Evolutionary conservation across 2,329 filamentous ascomycete genomes (phyloP).

Genomic region (Aspergillus bombycis): DNA sequence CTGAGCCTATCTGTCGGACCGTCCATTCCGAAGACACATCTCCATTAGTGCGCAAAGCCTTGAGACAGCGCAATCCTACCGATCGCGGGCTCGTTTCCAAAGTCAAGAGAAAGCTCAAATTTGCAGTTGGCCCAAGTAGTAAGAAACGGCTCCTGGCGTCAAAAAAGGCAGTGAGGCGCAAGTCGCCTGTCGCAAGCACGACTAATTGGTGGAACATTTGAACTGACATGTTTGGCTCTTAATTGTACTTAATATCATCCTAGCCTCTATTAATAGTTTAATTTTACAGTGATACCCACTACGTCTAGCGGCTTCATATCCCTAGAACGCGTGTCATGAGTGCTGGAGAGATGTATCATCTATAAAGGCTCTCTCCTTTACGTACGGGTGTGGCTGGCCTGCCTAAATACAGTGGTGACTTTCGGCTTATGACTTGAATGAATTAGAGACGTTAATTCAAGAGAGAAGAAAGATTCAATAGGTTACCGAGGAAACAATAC

Average conservation of each 20-base stretch:
- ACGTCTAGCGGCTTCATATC: not conserved
- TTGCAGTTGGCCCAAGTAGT: not conserved
- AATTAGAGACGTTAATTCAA: not conserved
- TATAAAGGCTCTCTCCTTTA: not conserved
- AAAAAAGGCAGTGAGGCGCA: not conserved
- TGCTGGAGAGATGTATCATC: not conserved
- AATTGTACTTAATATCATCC: not conserved
- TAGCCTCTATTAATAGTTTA: not conserved
- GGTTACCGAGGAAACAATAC: not conserved
- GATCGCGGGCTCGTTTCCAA: not conserved
- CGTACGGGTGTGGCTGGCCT: not conserved
- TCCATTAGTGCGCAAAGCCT: not conserved
- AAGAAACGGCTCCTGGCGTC: not conserved
- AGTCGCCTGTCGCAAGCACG: not conserved
- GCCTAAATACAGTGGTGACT: not conserved
- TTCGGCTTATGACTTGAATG: not conserved
- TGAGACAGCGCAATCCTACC: not conserved
- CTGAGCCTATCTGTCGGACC: not conserved
- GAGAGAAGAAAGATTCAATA: no score
- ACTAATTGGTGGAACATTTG: not conserved
- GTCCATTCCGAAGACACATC: not conserved
- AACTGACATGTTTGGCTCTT: not conserved
- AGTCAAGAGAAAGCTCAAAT: not conserved
- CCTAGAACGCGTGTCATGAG: not conserved
- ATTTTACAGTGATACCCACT: not conserved